Percentiles rank a stretch among this genome's conserved stretches.
Evolutionary conservation across 306 rosid genomes (phyloP).

Genomic region (Prunus armeniaca): DNA sequence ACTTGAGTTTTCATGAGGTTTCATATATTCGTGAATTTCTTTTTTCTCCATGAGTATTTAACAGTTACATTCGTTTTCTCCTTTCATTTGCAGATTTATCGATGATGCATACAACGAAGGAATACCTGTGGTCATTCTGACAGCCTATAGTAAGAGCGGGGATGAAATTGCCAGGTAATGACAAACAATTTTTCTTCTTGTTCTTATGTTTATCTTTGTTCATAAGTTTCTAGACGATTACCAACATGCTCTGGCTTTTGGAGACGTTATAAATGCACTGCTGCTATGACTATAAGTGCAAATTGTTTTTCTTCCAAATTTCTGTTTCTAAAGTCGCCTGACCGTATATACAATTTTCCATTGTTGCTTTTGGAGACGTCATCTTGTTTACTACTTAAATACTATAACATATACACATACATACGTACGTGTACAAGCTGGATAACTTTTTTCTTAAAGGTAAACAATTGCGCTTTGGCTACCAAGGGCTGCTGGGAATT

Average conservation of each 20-base stretch:
- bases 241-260: not conserved
- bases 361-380: too few relatives aligned
- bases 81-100: slow-evolving; percentile 64
- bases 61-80: slow-evolving; percentile 1
- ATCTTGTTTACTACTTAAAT: not conserved
- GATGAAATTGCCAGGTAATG: slow-evolving; percentile 63
- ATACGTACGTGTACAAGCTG: too few relatives aligned
- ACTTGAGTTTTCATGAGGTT: not conserved
- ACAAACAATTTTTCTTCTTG: not conserved
- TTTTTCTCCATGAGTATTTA: not conserved
- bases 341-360: not conserved
- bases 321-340: not conserved
- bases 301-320: not conserved
- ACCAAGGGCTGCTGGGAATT: too few relatives aligned
- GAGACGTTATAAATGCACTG: not conserved
- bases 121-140: slow-evolving; percentile 66
- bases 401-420: not conserved
- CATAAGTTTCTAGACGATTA: not conserved
- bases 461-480: too few relatives aligned
- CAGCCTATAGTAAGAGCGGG: slow-evolving; percentile 70
- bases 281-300: too few relatives aligned
- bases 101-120: slow-evolving; percentile 69
- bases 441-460: too few relatives aligned
- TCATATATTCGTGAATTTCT: not conserved
- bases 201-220: not conserved